Evolutionary conservation across 2,329 filamentous ascomycete species (phyloP).

Genomic region (Pseudocercospora fuligena): DNA sequence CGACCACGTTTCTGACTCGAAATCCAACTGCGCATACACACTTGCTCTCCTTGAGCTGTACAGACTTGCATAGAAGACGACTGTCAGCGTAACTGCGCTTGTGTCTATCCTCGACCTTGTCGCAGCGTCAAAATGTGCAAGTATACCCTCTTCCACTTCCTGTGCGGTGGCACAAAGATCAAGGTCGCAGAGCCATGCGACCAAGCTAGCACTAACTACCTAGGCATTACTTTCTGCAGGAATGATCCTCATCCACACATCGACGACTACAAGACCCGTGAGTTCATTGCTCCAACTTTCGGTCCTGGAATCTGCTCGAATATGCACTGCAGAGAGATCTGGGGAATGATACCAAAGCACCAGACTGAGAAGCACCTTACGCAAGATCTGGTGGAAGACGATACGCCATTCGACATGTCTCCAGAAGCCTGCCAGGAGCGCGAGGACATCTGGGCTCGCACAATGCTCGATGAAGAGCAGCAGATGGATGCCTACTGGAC

Average conservation of each 20-base stretch:
- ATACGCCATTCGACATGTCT: conserved; percentile 20
- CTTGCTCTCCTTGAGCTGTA: not conserved
- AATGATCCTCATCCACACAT: conserved; percentile 13
- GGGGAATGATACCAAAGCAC: conserved; percentile 5
- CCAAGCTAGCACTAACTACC: conserved; percentile 12
- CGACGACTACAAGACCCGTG: conserved; percentile 12
- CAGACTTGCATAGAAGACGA: not conserved
- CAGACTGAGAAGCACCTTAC: not conserved
- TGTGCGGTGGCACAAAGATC: conserved; percentile 24
- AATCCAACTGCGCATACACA: not conserved
- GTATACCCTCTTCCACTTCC: conserved; percentile 23
- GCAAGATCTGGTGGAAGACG: conserved; percentile 16
- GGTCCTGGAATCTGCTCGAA: conserved; percentile 25
- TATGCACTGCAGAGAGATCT: conserved; percentile 19
- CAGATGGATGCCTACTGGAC: conserved; percentile 19
- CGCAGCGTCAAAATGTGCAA: conserved; percentile 21
- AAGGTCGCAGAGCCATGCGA: conserved; percentile 21
- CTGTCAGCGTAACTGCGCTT: not conserved
- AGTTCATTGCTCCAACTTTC: conserved; percentile 7
- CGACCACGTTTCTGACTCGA: too few species aligned
- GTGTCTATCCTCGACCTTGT: not conserved
- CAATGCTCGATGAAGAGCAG: conserved; percentile 17
- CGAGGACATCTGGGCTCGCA: conserved; percentile 20
- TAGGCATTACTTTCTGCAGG: conserved; percentile 19
- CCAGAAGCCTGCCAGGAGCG: conserved; percentile 21